phyloP scores from a whole-genome alignment of 345 rosid genomes.

The Lepidium africanum region DNA sequence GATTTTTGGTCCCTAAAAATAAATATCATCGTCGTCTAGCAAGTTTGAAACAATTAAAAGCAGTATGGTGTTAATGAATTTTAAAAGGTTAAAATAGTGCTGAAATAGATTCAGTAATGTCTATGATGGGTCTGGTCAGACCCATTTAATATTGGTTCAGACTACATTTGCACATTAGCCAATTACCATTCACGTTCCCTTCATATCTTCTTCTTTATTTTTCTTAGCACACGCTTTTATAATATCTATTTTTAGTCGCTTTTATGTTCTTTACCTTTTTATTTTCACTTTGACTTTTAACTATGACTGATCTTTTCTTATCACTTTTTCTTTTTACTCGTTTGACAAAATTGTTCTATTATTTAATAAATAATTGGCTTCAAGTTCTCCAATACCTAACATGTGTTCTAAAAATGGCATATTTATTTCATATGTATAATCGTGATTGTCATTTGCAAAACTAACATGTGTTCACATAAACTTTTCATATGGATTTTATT shows the following conservation, averaged over 20 bases:
- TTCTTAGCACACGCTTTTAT: too few relatives aligned
- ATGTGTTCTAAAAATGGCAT: too few relatives aligned
- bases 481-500: not conserved
- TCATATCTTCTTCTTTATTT: not conserved
- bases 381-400: too few relatives aligned
- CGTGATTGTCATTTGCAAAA: not conserved
- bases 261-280: too few relatives aligned
- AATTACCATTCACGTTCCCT: not conserved
- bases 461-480: not conserved
- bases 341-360: not conserved
- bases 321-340: not conserved
- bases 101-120: slow-evolving; percentile 25
- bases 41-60: not conserved
- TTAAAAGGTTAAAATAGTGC: slow-evolving; percentile 8
- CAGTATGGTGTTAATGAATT: not conserved
- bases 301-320: not conserved
- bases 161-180: slow-evolving; percentile 20
- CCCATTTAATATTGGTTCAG: slow-evolving; percentile 19
- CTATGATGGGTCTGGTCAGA: slow-evolving; percentile 33
- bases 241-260: too few relatives aligned
- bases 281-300: not conserved
- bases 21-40: not conserved
- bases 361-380: too few relatives aligned
- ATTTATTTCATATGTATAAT: too few relatives aligned
- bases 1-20: not conserved